Evolutionary conservation across 2,329 filamentous ascomycete species (phyloP).

Genomic region (Hypoxylon sp.): DNA sequence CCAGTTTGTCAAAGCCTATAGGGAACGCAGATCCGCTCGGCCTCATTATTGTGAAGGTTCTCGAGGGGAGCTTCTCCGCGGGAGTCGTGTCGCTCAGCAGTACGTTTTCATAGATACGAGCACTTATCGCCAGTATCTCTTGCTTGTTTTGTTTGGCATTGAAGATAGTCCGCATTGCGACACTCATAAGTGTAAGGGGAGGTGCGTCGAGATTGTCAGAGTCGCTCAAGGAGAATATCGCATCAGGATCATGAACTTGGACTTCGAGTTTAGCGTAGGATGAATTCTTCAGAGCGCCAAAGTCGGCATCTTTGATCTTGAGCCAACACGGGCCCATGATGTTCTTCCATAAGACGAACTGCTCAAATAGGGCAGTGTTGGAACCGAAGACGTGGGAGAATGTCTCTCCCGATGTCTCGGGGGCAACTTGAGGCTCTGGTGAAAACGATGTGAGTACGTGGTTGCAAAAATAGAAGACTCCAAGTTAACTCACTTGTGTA

Average conservation of each 20-base stretch:
- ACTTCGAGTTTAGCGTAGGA: constrained; percentile 98
- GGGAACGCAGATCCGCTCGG: constrained; percentile 81
- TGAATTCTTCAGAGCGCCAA: constrained; percentile 83
- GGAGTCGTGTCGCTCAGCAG: constrained; percentile 86
- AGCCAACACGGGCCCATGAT: constrained; percentile 99
- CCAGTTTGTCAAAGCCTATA: constrained; percentile 82
- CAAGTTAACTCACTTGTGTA: constrained; percentile 71
- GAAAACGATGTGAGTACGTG: constrained; percentile 33
- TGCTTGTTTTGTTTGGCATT: constrained; percentile 95
- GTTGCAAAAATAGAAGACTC: background rate
- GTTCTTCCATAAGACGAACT: constrained; percentile 98
- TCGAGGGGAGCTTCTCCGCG: constrained; percentile 85
- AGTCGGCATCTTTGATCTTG: constrained; percentile 86
- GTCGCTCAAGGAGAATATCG: constrained; percentile 76
- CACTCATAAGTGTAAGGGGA: constrained; percentile 93
- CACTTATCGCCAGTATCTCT: constrained; percentile 90
- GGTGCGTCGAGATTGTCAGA: constrained; percentile 83
- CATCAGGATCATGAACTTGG: constrained; percentile 78
- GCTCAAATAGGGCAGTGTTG: constrained; percentile 93
- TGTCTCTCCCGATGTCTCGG: constrained; percentile 78
- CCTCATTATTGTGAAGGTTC: constrained; percentile 90
- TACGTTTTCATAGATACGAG: constrained; percentile 90
- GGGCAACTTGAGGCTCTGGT: constrained; percentile 72
- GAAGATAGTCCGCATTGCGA: constrained; percentile 86
- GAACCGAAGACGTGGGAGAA: constrained; percentile 94